Base-by-base conservation (phyloP, 352 stramenopile genomes). In the Phytophthora kernoviae region DNA sequence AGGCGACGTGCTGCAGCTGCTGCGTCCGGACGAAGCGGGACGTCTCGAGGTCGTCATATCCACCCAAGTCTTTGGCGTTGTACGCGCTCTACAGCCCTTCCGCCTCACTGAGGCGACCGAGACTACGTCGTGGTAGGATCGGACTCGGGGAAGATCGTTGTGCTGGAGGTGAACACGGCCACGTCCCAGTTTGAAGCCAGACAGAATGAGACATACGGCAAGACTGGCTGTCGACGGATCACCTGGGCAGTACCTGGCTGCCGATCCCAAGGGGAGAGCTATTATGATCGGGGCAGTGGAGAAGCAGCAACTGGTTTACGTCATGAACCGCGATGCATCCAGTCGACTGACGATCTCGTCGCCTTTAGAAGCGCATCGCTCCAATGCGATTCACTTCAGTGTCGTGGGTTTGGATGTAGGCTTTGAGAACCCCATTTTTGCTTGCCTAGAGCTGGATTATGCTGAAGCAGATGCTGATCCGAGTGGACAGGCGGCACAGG, bases 261-360 rank as follows among this genome's bases (percentile, higher is more conserved):
- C 81, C 7, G 98, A 99, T 70, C 98, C 98, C 1, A 98, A 98
- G 60, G 98, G 98, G 26, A 91, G 98, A 17, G 97, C 97, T 17
- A 84, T 99, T 17, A 98, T 99, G 83, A 87, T 99, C 37, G 87
- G 85, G 53, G 90, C 84, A 17, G 73, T 99, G 20, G 98, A 99
- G 83, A 99, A 99, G 77, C 96, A 99, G 68, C 99, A 99, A 67
- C 84, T 99, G 11, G 97, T 99, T 20, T 99, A 99, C 75, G 96
- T 99, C 20, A 93, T 99, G 78, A 99, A 99, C 73, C 85, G 97
- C 26, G 96, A 99, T 68, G 87, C 91, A 6, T 87, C 84, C 1
- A 97, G 92, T 61, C 85, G 90, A 1, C 70, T 99, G 11, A 99
- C 97, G 15, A 99, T 99, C 62, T 98, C 96, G 40, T 98, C 89